These are phyloP conservation scores for Ogataea corticis DNA, from an alignment of 805 yeast species.

Conservation along the genomic window DNA sequence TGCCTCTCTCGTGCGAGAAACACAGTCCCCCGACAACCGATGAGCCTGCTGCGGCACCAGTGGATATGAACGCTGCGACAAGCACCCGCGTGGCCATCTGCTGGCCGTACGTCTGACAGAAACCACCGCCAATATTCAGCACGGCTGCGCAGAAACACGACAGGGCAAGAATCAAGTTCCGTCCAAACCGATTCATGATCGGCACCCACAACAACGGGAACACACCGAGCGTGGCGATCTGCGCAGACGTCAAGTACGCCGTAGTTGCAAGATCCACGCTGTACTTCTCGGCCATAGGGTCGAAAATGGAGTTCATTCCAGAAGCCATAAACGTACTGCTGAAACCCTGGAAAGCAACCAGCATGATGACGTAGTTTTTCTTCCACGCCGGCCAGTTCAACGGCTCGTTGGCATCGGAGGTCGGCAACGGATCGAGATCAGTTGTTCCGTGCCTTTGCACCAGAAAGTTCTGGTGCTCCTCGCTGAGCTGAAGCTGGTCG, in stretches of 20 bases:
- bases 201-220: slow-evolving; percentile 12
- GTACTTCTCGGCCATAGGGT: slow-evolving; percentile 6
- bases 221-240: slow-evolving; percentile 8
- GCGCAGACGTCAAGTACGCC: slow-evolving; percentile 10
- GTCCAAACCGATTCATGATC: slow-evolving; percentile 8
- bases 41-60: slow-evolving; percentile 10
- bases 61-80: slow-evolving; percentile 7
- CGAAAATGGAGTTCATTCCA: slow-evolving; percentile 6
- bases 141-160: slow-evolving; percentile 5
- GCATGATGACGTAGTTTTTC: slow-evolving; percentile 6
- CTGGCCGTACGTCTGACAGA: slow-evolving; percentile 10
- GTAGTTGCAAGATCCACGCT: slow-evolving; percentile 1
- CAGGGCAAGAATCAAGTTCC: slow-evolving; percentile 4
- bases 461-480: slow-evolving; percentile 3
- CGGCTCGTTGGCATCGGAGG: slow-evolving; percentile 6
- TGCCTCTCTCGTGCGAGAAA: slow-evolving; percentile 12
- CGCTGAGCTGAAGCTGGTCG: neutral
- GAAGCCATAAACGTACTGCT: slow-evolving; percentile 12
- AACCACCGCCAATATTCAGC: slow-evolving; percentile 11
- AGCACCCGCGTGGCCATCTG: slow-evolving; percentile 11
- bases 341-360: slow-evolving; percentile 11
- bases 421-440: slow-evolving; percentile 8
- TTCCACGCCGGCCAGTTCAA: slow-evolving; percentile 12
- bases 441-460: slow-evolving; percentile 7
- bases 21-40: slow-evolving; percentile 6